Evolutionary conservation across 2,329 filamentous ascomycete genomes (phyloP).

Genomic region (Pseudogymnoascus pannorum): DNA sequence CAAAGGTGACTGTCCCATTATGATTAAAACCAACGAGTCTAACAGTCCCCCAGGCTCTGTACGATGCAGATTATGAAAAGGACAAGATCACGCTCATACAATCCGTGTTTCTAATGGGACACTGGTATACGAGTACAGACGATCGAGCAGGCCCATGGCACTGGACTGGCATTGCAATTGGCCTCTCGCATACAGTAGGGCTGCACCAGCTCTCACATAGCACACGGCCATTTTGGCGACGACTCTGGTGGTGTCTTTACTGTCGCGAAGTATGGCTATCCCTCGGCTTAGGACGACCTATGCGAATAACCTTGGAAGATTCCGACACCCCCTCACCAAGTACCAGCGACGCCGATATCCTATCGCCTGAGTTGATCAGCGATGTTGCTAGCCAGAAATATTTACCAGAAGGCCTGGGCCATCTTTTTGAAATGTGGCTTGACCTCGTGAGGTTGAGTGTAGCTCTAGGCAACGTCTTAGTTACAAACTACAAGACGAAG

Average conservation of each 20-base stretch:
- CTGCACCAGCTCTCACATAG: slow-evolving; percentile 28
- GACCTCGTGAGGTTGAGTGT: slow-evolving; percentile 13
- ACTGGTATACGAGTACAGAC: slow-evolving; percentile 36
- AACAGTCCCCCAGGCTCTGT: slow-evolving; percentile 17
- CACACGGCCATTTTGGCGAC: slow-evolving; percentile 29
- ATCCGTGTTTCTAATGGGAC: slow-evolving; percentile 35
- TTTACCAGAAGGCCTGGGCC: background rate
- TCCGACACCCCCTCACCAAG: slow-evolving; percentile 30
- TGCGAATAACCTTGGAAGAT: slow-evolving; percentile 33
- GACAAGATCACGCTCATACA: slow-evolving; percentile 37
- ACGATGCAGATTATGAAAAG: slow-evolving; percentile 31
- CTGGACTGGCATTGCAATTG: slow-evolving; percentile 39
- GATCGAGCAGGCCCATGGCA: slow-evolving; percentile 38
- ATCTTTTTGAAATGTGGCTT: slow-evolving; percentile 13
- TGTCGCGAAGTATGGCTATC: slow-evolving; percentile 36
- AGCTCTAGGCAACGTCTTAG: slow-evolving; percentile 13
- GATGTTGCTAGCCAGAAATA: background rate
- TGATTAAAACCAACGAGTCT: background rate
- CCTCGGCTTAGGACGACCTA: slow-evolving; percentile 33
- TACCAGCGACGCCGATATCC: slow-evolving; percentile 2
- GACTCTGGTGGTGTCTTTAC: slow-evolving; percentile 36
- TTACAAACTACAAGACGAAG: slow-evolving; percentile 15
- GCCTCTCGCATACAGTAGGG: slow-evolving; percentile 36
- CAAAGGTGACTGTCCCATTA: slow-evolving; percentile 24
- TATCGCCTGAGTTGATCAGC: background rate